Evolutionary conservation across 805 yeast species (phyloP).

Genomic region (Jamesozyma piceae): DNA sequence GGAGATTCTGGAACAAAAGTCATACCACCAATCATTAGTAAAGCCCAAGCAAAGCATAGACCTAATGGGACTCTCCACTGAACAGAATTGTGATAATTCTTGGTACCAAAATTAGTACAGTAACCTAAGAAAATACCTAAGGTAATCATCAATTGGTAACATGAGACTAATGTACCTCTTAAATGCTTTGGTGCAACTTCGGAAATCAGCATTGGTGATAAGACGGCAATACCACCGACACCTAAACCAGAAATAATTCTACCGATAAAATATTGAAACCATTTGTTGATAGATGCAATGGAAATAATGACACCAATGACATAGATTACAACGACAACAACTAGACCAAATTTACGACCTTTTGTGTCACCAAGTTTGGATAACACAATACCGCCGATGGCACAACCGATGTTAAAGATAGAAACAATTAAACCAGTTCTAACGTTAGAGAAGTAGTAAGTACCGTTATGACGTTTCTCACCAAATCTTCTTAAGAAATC

Average conservation of each 20-base stretch:
- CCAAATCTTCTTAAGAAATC: conserved; percentile 2
- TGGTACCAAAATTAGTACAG: too few species aligned
- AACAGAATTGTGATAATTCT: neutral
- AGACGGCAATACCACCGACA: conserved; percentile 2
- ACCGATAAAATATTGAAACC: conserved; percentile 2
- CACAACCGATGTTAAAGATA: conserved; percentile 3
- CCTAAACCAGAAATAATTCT: conserved; percentile 2
- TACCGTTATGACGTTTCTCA: neutral
- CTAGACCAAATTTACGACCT: conserved; percentile 1
- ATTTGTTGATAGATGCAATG: conserved; percentile 1
- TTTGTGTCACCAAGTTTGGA: conserved; percentile 1
- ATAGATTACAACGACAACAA: neutral
- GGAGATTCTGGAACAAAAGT: conserved; percentile 2
- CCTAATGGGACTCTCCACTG: conserved; percentile 2
- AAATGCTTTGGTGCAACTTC: conserved; percentile 1
- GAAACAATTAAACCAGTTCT: too few species aligned
- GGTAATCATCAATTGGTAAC: conserved; percentile 2
- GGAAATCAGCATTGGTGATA: conserved; percentile 1
- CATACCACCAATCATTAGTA: conserved; percentile 2
- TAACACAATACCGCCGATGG: conserved; percentile 1
- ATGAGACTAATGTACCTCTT: conserved; percentile 1
- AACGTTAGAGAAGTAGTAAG: neutral
- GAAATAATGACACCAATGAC: neutral
- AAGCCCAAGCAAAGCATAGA: conserved; percentile 2
- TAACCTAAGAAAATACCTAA: conserved; percentile 2